These are phyloP conservation scores for Ogataea philodendri DNA, from an alignment of 805 yeast genomes.

Conservation along the genomic window DNA sequence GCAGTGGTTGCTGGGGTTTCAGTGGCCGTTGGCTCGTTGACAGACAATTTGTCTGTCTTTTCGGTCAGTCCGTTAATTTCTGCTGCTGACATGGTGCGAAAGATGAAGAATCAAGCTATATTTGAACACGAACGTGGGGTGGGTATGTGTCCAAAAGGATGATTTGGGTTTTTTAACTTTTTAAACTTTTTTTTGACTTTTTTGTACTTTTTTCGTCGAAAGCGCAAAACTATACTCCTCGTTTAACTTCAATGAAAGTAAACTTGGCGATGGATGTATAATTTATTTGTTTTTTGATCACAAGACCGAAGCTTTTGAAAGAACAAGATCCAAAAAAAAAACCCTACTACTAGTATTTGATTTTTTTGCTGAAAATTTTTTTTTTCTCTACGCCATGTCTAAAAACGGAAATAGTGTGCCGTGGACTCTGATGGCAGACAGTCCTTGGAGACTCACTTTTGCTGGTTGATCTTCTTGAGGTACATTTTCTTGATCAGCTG, in stretches of 20 bases:
- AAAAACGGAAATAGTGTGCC: slow-evolving; percentile 12
- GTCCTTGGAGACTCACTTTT: too few species aligned
- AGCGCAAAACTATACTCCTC: slow-evolving; percentile 19
- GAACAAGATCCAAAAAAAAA: slow-evolving; percentile 16
- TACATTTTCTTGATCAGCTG: slow-evolving; percentile 34
- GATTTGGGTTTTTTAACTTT: slow-evolving; percentile 22
- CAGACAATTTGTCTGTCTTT: slow-evolving; percentile 35
- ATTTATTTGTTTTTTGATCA: slow-evolving; percentile 12
- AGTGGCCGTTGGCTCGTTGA: slow-evolving; percentile 31
- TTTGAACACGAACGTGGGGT: slow-evolving; percentile 15
- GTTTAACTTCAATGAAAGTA: slow-evolving; percentile 13
- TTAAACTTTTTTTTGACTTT: slow-evolving; percentile 19
- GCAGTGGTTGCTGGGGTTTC: slow-evolving; percentile 34
- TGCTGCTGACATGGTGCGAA: slow-evolving; percentile 32
- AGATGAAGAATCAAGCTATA: slow-evolving; percentile 9
- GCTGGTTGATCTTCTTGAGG: slow-evolving; percentile 28
- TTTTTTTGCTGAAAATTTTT: slow-evolving; percentile 11
- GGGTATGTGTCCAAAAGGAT: too few species aligned
- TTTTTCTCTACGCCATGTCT: slow-evolving; percentile 13
- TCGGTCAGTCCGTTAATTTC: slow-evolving; percentile 36
- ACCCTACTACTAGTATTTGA: slow-evolving; percentile 11
- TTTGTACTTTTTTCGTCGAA: slow-evolving; percentile 19
- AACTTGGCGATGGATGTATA: slow-evolving; percentile 19
- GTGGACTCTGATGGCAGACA: slow-evolving; percentile 7
- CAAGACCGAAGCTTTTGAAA: slow-evolving; percentile 12